phyloP scores from a whole-genome alignment of 1,284 basidiomycete genomes.

The Rhodofomes roseus region DNA sequence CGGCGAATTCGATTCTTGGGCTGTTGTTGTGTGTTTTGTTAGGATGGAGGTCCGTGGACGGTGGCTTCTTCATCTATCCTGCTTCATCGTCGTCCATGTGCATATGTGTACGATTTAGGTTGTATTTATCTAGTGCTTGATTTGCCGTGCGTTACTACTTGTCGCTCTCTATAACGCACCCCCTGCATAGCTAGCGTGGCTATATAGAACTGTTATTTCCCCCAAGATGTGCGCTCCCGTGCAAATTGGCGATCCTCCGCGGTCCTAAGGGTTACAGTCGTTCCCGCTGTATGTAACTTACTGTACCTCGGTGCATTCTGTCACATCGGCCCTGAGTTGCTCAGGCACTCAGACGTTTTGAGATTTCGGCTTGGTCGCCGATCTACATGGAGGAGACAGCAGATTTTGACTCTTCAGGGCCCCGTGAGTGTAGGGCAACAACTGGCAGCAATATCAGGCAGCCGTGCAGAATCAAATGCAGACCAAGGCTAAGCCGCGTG shows the following conservation, averaged over 20 bases:
- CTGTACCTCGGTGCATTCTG: too few species aligned
- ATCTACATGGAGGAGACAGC: too few species aligned
- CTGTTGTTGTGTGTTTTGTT: not conserved
- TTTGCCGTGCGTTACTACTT: conserved; percentile 1
- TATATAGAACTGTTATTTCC: not conserved
- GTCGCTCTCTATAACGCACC: conserved; percentile 7
- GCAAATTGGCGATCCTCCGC: not conserved
- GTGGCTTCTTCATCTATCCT: not conserved
- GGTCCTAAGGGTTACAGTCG: too few species aligned
- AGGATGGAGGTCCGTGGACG: not conserved
- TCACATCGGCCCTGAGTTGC: too few species aligned
- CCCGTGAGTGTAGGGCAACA: too few species aligned
- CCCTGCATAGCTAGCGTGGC: not conserved
- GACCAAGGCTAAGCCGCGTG: too few species aligned
- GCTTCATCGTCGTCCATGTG: not conserved
- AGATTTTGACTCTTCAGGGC: too few species aligned
- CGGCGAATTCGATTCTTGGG: not conserved
- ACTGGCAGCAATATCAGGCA: too few species aligned
- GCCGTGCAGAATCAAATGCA: too few species aligned
- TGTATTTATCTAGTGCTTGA: conserved; percentile 2
- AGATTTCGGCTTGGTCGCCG: too few species aligned
- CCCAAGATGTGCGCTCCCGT: not conserved
- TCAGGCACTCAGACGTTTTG: too few species aligned
- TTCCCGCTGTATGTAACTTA: not conserved
- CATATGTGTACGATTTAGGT: not conserved